Evolutionary conservation across 768 basidiomycete species (phyloP), one percentile per base, ranked within the genome.

Genomic region (Agrocybe chaxingu): DNA sequence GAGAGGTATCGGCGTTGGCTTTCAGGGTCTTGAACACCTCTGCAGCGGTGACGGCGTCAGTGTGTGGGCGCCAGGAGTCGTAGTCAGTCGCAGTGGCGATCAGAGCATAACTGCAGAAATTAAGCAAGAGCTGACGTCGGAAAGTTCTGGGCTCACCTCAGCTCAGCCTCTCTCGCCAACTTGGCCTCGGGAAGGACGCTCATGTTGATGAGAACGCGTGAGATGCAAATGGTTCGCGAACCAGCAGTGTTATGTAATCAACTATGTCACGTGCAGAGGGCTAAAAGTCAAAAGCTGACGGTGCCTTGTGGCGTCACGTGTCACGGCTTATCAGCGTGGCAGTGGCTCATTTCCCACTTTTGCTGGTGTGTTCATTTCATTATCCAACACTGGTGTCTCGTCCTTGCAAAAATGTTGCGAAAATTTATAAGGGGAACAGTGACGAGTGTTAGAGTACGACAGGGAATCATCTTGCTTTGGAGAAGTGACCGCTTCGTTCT

Each of bases 111-210:
- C 95, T 98, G 62, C 0, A 52, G 29, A 11, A 13, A 30, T 37
- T 12, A 47, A 7, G 30, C 8, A 24, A 1, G 16, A 18, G 45
- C 51, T 11, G 42, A 34, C 13, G 41, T 32, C 6, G 31, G 42
- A 16, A 7, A 32, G 24, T 13, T 13, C 7, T 43, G 10, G 13
- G 68, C 79, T 45, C 51, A 94, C 93, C 87, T 87, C 9, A 99
- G 68, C 70, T 99, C 96, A 1, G 93, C 94, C 72, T 99, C 95
- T 10, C 95, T 74, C 3, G 96, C 96, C 37, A 98, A 77, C 74
- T 98, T 98, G n/a, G 95, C 85, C 71, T 99, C 96, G 1, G 97
- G 97, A 24, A 98, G 72, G 36, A 90, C 90, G 51, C 90, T 96
- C 96, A 99, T 16, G 16, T 16, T 16, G 16, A 16, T 16, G 16